phyloP scores from a whole-genome alignment of 352 stramenopile genomes.

The Globisporangium splendens region DNA sequence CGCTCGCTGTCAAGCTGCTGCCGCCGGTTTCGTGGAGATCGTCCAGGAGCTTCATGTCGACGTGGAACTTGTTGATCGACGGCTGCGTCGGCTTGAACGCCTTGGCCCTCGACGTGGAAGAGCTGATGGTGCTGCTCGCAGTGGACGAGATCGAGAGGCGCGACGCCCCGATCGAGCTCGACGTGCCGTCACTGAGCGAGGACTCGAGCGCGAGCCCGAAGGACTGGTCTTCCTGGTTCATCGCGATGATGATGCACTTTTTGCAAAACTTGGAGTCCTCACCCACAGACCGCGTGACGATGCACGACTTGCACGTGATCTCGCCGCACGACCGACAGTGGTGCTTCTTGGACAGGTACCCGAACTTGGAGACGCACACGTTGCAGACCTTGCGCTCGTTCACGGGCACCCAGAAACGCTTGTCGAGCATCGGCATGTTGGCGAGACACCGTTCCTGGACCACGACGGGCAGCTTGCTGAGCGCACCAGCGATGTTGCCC shows the following conservation, averaged over 20 bases:
- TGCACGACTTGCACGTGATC: slow-evolving; percentile 74
- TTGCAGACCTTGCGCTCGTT: slow-evolving; percentile 56
- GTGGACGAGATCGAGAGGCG: slow-evolving; percentile 11
- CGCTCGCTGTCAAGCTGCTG: slow-evolving; percentile 28
- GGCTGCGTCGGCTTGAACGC: not conserved
- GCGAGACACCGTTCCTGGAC: slow-evolving; percentile 47
- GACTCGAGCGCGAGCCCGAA: not conserved
- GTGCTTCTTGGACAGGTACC: slow-evolving; percentile 69
- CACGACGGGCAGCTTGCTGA: slow-evolving; percentile 48
- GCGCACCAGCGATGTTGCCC: slow-evolving; percentile 24
- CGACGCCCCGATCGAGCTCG: slow-evolving; percentile 24
- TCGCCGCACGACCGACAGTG: slow-evolving; percentile 75
- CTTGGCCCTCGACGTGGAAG: not conserved
- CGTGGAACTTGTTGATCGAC: slow-evolving; percentile 20
- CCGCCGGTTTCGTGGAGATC: slow-evolving; percentile 10
- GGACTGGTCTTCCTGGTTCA: slow-evolving; percentile 27
- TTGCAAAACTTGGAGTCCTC: slow-evolving; percentile 72
- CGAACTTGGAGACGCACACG: slow-evolving; percentile 60
- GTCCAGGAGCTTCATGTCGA: slow-evolving; percentile 44
- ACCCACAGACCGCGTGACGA: slow-evolving; percentile 45
- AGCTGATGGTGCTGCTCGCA: slow-evolving; percentile 8
- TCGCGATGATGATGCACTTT: slow-evolving; percentile 62
- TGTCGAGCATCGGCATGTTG: slow-evolving; percentile 42
- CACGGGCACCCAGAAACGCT: slow-evolving; percentile 38
- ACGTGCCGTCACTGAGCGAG: slow-evolving; percentile 22